Evolutionary conservation across 2,329 filamentous ascomycete species (phyloP).

Genomic region (Chalaropsis thielavioides): DNA sequence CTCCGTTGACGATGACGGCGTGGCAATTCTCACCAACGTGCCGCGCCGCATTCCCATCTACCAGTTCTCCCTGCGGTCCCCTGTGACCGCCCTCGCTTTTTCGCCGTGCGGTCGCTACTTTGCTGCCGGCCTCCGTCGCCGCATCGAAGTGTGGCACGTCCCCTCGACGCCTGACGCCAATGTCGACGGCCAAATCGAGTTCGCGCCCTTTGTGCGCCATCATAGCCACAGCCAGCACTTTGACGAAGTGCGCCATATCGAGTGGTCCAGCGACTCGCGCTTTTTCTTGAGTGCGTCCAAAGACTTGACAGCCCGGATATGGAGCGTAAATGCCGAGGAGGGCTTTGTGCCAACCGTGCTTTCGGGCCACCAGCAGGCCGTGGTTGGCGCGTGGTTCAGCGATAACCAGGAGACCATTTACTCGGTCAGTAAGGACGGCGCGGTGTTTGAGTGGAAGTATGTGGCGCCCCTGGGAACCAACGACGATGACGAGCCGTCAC

Average conservation of each 20-base stretch:
- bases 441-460: slow-evolving; percentile 88
- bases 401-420: slow-evolving; percentile 90
- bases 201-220: slow-evolving; percentile 85
- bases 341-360: slow-evolving; percentile 82
- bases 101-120: slow-evolving; percentile 86
- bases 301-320: slow-evolving; percentile 85
- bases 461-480: slow-evolving; percentile 30
- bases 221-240: slow-evolving; percentile 79
- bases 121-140: slow-evolving; percentile 71
- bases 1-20: slow-evolving; percentile 85
- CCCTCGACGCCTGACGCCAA: slow-evolving; percentile 75
- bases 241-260: slow-evolving; percentile 69
- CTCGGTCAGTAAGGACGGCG: slow-evolving; percentile 94
- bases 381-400: slow-evolving; percentile 94
- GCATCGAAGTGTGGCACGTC: slow-evolving; percentile 91
- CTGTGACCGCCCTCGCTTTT: slow-evolving; percentile 72
- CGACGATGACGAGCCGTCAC: slow-evolving; percentile 34
- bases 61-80: slow-evolving; percentile 85
- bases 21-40: slow-evolving; percentile 84
- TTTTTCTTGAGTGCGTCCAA: slow-evolving; percentile 90
- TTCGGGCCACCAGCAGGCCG: slow-evolving; percentile 76
- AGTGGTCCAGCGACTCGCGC: slow-evolving; percentile 91
- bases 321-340: slow-evolving; percentile 78
- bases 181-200: slow-evolving; percentile 70
- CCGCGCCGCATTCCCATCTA: slow-evolving; percentile 75